phyloP scores from a whole-genome alignment of 2,329 filamentous ascomycete species.

The Cladosporium sp. region DNA sequence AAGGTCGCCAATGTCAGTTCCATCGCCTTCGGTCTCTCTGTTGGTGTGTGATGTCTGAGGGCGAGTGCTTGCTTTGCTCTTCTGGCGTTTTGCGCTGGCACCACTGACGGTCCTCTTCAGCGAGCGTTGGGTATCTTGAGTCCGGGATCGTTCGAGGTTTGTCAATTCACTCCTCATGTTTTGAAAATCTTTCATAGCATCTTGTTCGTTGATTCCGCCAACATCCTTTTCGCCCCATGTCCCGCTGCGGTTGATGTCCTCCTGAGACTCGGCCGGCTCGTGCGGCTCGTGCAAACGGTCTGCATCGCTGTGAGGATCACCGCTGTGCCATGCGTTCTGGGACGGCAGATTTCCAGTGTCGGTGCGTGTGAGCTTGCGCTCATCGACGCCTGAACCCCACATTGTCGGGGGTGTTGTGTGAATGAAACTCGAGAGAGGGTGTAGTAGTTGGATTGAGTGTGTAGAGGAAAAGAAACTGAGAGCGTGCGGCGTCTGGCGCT shows the following conservation, averaged over 20 bases:
- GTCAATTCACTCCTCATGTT: conserved; percentile 53
- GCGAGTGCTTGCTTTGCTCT: conserved; percentile 17
- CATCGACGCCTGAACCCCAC: conserved; percentile 27
- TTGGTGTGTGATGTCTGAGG: conserved; percentile 24
- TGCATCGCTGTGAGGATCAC: conserved; percentile 20
- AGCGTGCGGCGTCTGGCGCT: conserved; percentile 8
- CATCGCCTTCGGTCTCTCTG: conserved; percentile 13
- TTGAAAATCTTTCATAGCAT: conserved; percentile 57
- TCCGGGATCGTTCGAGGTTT: conserved; percentile 44
- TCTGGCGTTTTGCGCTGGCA: conserved; percentile 14
- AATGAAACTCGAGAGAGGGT: conserved; percentile 1
- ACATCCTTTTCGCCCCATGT: conserved; percentile 61
- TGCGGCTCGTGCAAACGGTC: conserved; percentile 19
- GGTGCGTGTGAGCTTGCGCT: conserved; percentile 21
- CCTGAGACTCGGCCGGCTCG: conserved; percentile 27
- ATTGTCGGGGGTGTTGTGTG: conserved; percentile 14
- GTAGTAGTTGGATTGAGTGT: not conserved
- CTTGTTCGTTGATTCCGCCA: conserved; percentile 48
- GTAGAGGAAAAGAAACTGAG: not conserved
- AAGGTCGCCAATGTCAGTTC: conserved; percentile 32
- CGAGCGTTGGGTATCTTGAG: conserved; percentile 26
- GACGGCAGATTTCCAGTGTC: conserved; percentile 20
- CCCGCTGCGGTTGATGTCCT: conserved; percentile 36
- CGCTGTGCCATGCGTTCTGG: conserved; percentile 20
- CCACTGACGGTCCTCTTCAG: conserved; percentile 16